phyloP scores from a whole-genome alignment of 225 moss, liverwort and hornwort genomes.

The Bryum argenteum region DNA sequence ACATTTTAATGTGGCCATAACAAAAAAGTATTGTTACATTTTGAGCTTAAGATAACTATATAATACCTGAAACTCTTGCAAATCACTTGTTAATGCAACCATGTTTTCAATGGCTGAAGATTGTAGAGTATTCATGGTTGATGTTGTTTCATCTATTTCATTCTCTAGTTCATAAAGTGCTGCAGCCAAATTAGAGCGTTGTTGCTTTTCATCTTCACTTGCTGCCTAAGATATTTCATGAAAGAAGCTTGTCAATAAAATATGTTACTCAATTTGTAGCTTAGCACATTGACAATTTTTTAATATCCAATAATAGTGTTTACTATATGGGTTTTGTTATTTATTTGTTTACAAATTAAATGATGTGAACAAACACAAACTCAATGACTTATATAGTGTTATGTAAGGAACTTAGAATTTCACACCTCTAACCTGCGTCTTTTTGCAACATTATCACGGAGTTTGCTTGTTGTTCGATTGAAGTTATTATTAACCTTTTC shows the following conservation, averaged over 20 bases:
- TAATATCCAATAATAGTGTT: too few relatives aligned
- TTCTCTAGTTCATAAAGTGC: conserved; percentile 52
- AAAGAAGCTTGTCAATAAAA: too few relatives aligned
- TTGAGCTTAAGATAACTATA: background rate
- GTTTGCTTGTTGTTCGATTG: conserved; percentile 30
- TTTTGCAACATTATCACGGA: conserved; percentile 47
- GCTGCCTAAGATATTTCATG: conserved; percentile 28
- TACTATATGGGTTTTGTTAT: too few relatives aligned
- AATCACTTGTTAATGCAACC: conserved; percentile 17
- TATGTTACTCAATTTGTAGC: too few relatives aligned
- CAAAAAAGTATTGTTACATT: too few relatives aligned
- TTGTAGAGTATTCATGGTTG: conserved; percentile 22
- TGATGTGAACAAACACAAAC: background rate
- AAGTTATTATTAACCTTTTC: conserved; percentile 35
- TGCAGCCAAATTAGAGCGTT: conserved; percentile 43
- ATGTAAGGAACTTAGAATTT: background rate
- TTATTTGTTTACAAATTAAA: background rate
- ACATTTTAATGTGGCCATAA: too few relatives aligned
- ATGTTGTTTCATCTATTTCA: conserved; percentile 39
- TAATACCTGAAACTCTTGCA: conserved; percentile 27
- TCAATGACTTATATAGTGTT: accelerated
- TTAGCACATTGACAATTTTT: too few relatives aligned
- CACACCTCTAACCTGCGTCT: conserved; percentile 53
- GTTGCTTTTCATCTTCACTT: conserved; percentile 52
- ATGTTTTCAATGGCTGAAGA: conserved; percentile 21